Evolutionary conservation across 2,329 filamentous ascomycete species (phyloP).

Genomic region (Uncinocarpus reesii): DNA sequence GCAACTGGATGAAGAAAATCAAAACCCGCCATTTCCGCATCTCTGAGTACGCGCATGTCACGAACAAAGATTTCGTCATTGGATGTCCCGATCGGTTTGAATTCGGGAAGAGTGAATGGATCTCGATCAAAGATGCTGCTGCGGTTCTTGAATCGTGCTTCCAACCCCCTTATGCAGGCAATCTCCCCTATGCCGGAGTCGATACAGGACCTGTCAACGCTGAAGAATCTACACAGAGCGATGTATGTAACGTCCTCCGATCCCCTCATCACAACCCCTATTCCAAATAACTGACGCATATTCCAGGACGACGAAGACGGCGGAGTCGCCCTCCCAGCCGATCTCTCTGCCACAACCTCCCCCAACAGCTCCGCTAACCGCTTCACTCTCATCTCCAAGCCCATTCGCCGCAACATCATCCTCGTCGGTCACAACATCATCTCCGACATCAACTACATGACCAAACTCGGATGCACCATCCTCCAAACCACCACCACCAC

Average conservation of each 20-base stretch:
- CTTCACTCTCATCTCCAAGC: constrained; percentile 6
- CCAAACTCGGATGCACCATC: constrained; percentile 45
- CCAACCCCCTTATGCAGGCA: constrained; percentile 43
- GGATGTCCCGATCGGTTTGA: constrained; percentile 74
- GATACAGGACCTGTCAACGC: neutral
- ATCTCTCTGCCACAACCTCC: neutral
- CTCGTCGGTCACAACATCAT: constrained; percentile 67
- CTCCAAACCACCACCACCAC: constrained; percentile 27
- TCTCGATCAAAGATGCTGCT: constrained; percentile 39
- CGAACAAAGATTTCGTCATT: constrained; percentile 57
- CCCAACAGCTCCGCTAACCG: constrained; percentile 8
- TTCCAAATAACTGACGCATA: neutral
- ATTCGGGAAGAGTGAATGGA: constrained; percentile 50
- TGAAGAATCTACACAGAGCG: neutral
- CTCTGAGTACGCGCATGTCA: constrained; percentile 53
- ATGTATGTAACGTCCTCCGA: constrained; percentile 1
- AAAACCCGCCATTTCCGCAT: constrained; percentile 66
- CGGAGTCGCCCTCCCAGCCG: constrained; percentile 2
- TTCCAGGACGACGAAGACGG: constrained; percentile 10
- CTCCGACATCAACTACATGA: constrained; percentile 59
- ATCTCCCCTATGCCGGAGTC: constrained; percentile 11
- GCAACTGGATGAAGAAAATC: constrained; percentile 59
- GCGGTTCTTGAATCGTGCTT: constrained; percentile 46
- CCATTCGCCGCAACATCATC: constrained; percentile 49
- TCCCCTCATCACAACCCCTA: neutral